Evolutionary conservation across 73 alveolate genomes (phyloP).

Genomic region (Durusdinium trenchii): DNA sequence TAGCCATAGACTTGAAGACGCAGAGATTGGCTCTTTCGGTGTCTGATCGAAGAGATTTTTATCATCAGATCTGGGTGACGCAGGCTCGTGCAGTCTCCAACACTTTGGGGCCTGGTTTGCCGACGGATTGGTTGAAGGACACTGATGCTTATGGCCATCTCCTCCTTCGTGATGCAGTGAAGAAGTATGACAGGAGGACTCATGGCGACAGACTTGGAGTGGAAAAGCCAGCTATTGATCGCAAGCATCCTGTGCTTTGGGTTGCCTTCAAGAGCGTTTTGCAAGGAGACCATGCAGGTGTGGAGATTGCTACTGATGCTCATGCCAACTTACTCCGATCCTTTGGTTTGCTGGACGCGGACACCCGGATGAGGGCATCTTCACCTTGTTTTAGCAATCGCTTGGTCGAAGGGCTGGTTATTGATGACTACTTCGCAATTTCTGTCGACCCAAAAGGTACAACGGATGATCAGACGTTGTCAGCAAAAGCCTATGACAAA

Average conservation of each 20-base stretch:
- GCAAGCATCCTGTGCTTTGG: neutral
- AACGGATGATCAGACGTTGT: neutral
- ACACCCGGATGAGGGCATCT: neutral
- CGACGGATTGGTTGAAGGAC: neutral
- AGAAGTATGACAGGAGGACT: neutral
- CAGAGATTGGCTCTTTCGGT: neutral
- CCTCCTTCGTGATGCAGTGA: neutral
- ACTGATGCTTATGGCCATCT: neutral
- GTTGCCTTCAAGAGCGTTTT: neutral
- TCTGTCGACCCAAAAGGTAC: neutral
- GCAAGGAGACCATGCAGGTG: conserved; percentile 21
- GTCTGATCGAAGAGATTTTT: neutral
- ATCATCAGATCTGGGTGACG: neutral
- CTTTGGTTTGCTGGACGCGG: neutral
- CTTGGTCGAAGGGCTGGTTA: neutral
- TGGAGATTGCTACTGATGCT: neutral
- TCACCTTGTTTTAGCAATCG: neutral
- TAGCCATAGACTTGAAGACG: neutral
- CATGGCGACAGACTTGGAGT: neutral
- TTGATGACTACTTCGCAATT: neutral
- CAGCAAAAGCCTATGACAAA: neutral
- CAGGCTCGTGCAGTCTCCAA: neutral
- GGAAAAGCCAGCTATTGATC: neutral
- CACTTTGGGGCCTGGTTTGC: neutral
- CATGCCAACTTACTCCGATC: neutral